These are phyloP conservation scores for bread wheat (Triticum aestivum) DNA, from an alignment of 176 grass and related monocot species.

Conservation along the genomic window DNA sequence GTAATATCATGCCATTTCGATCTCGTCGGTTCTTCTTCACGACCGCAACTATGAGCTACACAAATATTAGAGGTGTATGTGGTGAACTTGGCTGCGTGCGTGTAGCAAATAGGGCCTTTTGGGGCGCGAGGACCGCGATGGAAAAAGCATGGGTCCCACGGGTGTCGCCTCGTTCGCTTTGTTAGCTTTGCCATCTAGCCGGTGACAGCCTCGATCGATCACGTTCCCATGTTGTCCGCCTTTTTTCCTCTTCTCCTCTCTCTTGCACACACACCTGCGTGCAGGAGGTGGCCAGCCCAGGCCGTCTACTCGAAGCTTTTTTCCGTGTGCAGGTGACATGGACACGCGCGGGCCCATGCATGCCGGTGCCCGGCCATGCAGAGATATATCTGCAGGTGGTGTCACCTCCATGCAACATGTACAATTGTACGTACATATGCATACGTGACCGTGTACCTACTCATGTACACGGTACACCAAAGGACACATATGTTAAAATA, in stretches of 20 bases:
- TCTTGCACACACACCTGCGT: background rate
- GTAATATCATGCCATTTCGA: background rate
- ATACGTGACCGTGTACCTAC: too few species aligned
- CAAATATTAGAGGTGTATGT: too few species aligned
- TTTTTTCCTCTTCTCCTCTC: background rate
- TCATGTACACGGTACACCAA: too few species aligned
- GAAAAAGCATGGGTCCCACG: background rate
- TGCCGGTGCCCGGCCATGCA: background rate
- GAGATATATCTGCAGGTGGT: background rate
- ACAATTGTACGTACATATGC: background rate
- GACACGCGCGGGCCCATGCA: background rate
- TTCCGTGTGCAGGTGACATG: background rate
- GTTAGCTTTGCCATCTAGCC: background rate
- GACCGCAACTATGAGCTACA: too few species aligned
- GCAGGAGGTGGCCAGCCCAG: background rate
- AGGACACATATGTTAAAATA: too few species aligned
- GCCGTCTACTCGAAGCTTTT: background rate
- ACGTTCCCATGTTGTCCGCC: background rate
- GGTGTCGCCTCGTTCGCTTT: background rate
- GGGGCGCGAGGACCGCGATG: background rate
- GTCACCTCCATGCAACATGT: background rate
- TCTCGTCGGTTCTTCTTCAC: background rate
- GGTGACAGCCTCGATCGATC: conserved; percentile 15
- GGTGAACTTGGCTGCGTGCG: background rate
- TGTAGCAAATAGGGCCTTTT: background rate